phyloP scores from a whole-genome alignment of 192 early-diverging fungal species.

The Piromyces sp. region DNA sequence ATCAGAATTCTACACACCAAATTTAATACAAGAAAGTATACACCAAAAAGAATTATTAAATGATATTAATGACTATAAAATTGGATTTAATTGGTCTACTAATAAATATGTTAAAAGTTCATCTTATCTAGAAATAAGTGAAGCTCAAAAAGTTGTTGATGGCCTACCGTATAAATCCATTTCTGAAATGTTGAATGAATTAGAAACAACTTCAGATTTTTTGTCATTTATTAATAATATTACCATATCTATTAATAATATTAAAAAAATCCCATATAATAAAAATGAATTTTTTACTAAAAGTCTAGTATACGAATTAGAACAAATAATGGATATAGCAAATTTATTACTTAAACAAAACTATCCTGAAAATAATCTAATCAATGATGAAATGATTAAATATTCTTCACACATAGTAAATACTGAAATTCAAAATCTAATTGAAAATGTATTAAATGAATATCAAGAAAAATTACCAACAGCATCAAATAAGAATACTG shows the following conservation, averaged over 20 bases:
- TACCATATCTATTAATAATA: not conserved
- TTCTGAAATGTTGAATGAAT: not conserved
- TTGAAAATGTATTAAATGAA: not conserved
- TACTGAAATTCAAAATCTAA: not conserved
- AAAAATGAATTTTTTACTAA: not conserved
- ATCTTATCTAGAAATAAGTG: not conserved
- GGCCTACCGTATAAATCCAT: not conserved
- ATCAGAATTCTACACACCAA: not conserved
- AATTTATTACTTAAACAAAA: not conserved
- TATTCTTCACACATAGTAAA: not conserved
- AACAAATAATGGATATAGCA: not conserved
- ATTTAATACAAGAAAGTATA: not conserved
- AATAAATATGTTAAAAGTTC: not conserved
- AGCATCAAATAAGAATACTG: too few species aligned
- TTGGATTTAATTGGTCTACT: not conserved
- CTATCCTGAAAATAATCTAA: not conserved
- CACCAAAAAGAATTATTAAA: not conserved
- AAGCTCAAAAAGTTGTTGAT: not conserved
- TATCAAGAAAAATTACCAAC: not conserved
- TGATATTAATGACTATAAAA: not conserved
- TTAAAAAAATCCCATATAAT: not conserved
- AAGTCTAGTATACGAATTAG: not conserved
- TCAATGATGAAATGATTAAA: not conserved
- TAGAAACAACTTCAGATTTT: not conserved
- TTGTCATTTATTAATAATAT: not conserved